Percentiles rank a stretch among this genome's conserved stretches.
Conservation (phyloP, 306 rosid species). For the cucumber (Cucumis sativus) region DNA sequence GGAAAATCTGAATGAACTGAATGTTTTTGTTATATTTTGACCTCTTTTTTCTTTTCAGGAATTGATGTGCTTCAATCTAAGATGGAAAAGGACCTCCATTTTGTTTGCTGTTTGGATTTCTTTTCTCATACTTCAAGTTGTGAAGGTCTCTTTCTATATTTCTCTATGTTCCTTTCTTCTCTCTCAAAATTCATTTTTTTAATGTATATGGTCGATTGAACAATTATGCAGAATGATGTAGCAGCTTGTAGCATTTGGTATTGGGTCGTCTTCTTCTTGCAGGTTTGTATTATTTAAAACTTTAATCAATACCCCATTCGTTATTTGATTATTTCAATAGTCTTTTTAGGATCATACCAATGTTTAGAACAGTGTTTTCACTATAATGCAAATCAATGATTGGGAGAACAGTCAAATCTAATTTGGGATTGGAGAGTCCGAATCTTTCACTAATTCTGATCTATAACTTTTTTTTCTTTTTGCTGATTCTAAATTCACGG, state of each 20-base stretch:
- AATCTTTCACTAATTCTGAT: neutral
- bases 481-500: neutral
- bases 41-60: conserved; percentile 28
- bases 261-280: conserved; percentile 69
- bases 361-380: neutral
- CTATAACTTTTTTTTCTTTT: no score
- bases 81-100: conserved; percentile 47
- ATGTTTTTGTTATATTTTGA: neutral
- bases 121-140: conserved; percentile 60
- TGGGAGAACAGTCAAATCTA: neutral
- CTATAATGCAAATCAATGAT: neutral
- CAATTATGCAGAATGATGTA: conserved; percentile 41
- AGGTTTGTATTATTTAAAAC: conserved; percentile 26
- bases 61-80: conserved; percentile 48
- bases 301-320: neutral
- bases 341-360: neutral
- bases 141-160: conserved; percentile 35
- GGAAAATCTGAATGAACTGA: neutral
- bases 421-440: neutral
- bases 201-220: neutral
- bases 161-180: neutral
- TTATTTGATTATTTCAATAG: neutral
- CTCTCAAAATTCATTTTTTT: neutral
- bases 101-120: conserved; percentile 41
- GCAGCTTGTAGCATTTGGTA: conserved; percentile 53